phyloP scores from a whole-genome alignment of 495 filamentous ascomycete genomes.

The Bryoglossum gracile region DNA sequence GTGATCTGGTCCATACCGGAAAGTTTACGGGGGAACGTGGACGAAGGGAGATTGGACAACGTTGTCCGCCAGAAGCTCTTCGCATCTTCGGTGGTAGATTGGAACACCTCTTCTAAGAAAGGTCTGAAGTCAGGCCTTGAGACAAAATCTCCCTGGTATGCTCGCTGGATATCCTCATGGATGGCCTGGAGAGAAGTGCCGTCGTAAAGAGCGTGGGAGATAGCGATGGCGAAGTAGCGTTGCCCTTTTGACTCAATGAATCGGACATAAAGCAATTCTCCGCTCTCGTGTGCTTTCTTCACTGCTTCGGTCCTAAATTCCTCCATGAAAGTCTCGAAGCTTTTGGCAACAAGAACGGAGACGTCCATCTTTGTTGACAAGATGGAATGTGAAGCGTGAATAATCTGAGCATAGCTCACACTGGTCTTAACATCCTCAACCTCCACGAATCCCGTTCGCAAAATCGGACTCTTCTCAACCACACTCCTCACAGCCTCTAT shows the following conservation, averaged over 20 bases:
- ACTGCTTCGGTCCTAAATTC: conserved; percentile 8
- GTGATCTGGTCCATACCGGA: conserved; percentile 22
- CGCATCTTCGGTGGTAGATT: conserved; percentile 31
- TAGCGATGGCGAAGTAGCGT: conserved; percentile 55
- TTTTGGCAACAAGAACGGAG: conserved; percentile 10
- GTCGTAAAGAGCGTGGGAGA: conserved; percentile 76
- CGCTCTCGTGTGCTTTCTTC: background rate
- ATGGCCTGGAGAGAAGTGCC: conserved; percentile 63
- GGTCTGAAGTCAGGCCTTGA: conserved; percentile 38
- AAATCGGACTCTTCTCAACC: conserved; percentile 53
- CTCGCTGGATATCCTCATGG: conserved; percentile 54
- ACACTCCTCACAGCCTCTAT: conserved; percentile 53
- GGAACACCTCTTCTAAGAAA: conserved; percentile 40
- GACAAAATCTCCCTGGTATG: conserved; percentile 41
- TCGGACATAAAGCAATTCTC: conserved; percentile 34
- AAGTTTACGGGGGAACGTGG: conserved; percentile 26
- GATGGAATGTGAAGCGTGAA: conserved; percentile 28
- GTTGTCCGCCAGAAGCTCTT: conserved; percentile 53
- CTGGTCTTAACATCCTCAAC: conserved; percentile 48
- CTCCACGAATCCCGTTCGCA: conserved; percentile 64
- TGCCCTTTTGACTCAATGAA: conserved; percentile 29
- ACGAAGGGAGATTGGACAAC: conserved; percentile 39
- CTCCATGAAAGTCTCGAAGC: conserved; percentile 24
- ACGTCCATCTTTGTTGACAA: background rate
- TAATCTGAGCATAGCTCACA: conserved; percentile 57